Evolutionary conservation across 225 moss, liverwort and hornwort species (phyloP).

Genomic region (Pleurozium schreberi): DNA sequence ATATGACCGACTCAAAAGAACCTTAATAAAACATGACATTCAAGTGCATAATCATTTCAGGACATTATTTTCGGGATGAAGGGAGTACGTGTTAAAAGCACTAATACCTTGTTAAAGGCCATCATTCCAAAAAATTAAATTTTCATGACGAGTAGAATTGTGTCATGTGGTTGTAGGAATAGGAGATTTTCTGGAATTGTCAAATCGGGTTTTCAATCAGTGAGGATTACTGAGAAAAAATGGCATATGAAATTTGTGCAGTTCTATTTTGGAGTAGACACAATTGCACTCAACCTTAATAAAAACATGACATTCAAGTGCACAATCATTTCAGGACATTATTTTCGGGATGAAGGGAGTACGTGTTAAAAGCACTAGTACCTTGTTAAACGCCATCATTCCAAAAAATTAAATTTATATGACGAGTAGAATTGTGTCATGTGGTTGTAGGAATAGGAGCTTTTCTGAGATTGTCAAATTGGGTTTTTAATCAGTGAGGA

Average conservation of each 20-base stretch:
- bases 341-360: no score
- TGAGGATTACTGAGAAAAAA: not conserved
- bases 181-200: not conserved
- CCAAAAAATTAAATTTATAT: no score
- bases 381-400: not conserved
- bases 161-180: not conserved
- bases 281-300: no score
- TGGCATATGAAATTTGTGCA: not conserved
- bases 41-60: no score
- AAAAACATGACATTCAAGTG: no score
- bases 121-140: not conserved
- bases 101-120: not conserved
- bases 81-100: not conserved
- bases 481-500: not conserved
- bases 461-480: not conserved
- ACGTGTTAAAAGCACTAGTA: not conserved
- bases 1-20: no score
- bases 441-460: not conserved
- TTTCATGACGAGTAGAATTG: no score
- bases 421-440: not conserved
- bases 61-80: no score
- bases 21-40: no score
- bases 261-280: not conserved
- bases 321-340: no score
- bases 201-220: not conserved